Conservation (phyloP, 176 grass and related monocot genomes). For the Ensete ventricosum region DNA sequence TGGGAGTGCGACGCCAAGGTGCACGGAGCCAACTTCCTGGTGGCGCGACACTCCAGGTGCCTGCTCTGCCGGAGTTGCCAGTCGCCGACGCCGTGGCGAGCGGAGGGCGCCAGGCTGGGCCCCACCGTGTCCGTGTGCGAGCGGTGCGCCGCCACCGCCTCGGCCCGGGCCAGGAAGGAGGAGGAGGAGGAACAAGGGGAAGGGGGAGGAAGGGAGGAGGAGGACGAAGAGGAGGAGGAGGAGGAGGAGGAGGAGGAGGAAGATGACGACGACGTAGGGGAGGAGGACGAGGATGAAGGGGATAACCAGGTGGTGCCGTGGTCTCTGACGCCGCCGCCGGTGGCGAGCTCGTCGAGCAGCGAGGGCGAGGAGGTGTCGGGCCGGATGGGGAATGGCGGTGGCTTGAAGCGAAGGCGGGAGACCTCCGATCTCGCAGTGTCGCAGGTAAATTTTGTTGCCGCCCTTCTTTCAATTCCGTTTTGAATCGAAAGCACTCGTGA, state of each 20-base stretch:
- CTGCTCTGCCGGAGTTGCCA: constrained; percentile 12
- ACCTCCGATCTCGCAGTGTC: constrained; percentile 8
- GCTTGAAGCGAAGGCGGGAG: constrained; percentile 23
- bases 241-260: neutral
- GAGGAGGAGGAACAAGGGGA: constrained; percentile 3
- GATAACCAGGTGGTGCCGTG: constrained; percentile 27
- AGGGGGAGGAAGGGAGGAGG: neutral
- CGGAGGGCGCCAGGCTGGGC: constrained; percentile 17
- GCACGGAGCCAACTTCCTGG: constrained; percentile 89
- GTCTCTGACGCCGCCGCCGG: constrained; percentile 5
- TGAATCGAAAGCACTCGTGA: too few species aligned
- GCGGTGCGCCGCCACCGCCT: neutral
- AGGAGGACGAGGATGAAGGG: neutral
- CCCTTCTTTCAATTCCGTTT: neutral
- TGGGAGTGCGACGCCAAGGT: constrained; percentile 55
- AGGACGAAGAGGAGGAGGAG: neutral
- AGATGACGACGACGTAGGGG: neutral
- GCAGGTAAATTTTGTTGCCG: neutral
- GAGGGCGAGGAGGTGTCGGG: neutral
- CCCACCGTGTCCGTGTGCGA: constrained; percentile 1
- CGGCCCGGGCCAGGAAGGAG: neutral
- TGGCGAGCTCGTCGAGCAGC: constrained; percentile 7
- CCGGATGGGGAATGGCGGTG: neutral
- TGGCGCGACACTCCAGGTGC: constrained; percentile 41
- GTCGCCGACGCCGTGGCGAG: constrained; percentile 17